Base-by-base conservation (phyloP, 306 rosid genomes). In the Lathyrus aphaca region DNA sequence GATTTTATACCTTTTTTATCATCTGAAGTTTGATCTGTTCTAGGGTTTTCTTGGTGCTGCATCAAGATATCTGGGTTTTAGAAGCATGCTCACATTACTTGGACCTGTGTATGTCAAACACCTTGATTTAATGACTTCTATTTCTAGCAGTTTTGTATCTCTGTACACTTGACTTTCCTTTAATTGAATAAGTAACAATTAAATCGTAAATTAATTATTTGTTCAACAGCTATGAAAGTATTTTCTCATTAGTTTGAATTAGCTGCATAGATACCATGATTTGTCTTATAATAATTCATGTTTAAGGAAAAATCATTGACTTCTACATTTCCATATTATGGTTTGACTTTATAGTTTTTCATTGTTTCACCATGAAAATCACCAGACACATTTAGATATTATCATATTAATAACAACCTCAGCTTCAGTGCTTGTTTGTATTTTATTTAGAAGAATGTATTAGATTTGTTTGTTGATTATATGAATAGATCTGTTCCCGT, bases 11-110 rank as follows among this genome's bases (percentile, higher is more conserved):
- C 17, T 44, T 66, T 23, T 75, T 55, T 63, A 77, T 82, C 17
- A 61, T 55, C 57, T 56, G 53, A 63, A 21, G 51, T 68, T 72
- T 72, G 71, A 57, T 68, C 8, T 44, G 38, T 55, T 76, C 69
- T 86, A 90, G 98, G 98, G 97, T 77, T 79, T 93, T 72, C 80
- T 81, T 4, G 96, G 97, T 74, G 96, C 98, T 70, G 89, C 98
- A 63, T 82, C 96, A 69, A 88, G 98, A 84, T 93, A 90, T 80
- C 69, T 85, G 44, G 96, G 98, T 72, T 80, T 93, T 43, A 90
- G 97, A 88, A 93, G 97, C 89, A 54, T 86, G 81, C 71, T 81
- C 90, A 38, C 97, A 71, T 77, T 93, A 64, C 91, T 93, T 77
- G 98, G 98, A 69, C 98, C 97, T 63, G 71, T 93, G 98, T 88